Evolutionary conservation across 768 basidiomycete species (phyloP).

Genomic region (Tulasnella calospora): DNA sequence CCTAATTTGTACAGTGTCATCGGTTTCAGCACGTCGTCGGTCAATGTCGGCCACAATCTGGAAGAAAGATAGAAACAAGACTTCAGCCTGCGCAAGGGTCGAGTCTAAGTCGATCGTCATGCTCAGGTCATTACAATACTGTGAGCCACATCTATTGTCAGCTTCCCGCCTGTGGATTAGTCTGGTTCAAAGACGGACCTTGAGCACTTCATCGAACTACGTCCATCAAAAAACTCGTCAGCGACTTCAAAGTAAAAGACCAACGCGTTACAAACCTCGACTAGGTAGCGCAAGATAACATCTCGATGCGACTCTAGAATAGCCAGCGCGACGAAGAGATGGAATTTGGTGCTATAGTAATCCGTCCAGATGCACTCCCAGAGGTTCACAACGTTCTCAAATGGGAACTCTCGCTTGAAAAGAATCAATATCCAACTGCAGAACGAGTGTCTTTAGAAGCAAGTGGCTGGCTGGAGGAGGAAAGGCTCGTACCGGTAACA

Average conservation of each 20-base stretch:
- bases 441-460: neutral
- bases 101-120: slow-evolving; percentile 97
- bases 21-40: slow-evolving; percentile 58
- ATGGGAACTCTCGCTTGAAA: slow-evolving; percentile 95
- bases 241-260: neutral
- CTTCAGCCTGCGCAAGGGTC: slow-evolving; percentile 93
- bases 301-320: slow-evolving; percentile 93
- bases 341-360: slow-evolving; percentile 79
- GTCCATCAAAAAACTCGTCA: neutral
- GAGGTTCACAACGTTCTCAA: slow-evolving; percentile 79
- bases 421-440: slow-evolving; percentile 81
- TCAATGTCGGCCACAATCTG: slow-evolving; percentile 87
- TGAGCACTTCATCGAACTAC: slow-evolving; percentile 77
- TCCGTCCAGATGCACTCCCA: slow-evolving; percentile 97
- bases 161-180: neutral
- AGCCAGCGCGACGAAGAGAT: slow-evolving; percentile 91
- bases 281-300: slow-evolving; percentile 89
- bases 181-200: slow-evolving; percentile 41
- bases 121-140: slow-evolving; percentile 92
- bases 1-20: neutral
- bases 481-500: slow-evolving; percentile 75
- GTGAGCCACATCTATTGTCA: slow-evolving; percentile 20
- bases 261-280: slow-evolving; percentile 55
- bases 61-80: slow-evolving; percentile 87
- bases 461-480: neutral